Evolutionary conservation across 2,329 filamentous ascomycete species (phyloP).

Genomic region (Colletotrichum costaricense): DNA sequence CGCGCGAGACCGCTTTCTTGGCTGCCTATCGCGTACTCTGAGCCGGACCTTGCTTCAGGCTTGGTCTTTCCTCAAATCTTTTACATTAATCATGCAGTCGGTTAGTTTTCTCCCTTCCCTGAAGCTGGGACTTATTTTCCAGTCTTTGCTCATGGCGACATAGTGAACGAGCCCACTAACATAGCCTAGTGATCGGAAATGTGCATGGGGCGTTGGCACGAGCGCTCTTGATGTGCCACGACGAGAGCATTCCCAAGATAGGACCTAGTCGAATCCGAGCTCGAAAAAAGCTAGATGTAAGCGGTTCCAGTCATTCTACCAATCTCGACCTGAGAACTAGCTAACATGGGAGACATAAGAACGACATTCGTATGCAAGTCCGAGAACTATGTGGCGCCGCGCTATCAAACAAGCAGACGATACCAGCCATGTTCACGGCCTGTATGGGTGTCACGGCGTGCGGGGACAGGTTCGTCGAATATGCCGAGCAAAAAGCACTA

Average conservation of each 20-base stretch:
- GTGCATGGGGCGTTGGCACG: constrained; percentile 69
- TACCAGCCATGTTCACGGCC: constrained; percentile 67
- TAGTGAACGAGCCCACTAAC: background rate
- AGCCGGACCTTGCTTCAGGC: constrained; percentile 43
- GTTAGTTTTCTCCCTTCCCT: constrained; percentile 40
- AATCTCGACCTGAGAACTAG: background rate
- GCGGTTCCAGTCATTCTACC: constrained; percentile 27
- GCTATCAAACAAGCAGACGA: constrained; percentile 64
- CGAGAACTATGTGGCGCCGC: constrained; percentile 69
- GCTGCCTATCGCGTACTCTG: constrained; percentile 63
- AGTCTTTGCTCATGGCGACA: no score
- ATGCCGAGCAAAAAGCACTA: constrained; percentile 58
- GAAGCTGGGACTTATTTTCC: no score
- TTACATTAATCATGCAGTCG: constrained; percentile 66
- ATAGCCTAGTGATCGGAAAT: constrained; percentile 62
- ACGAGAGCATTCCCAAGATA: constrained; percentile 63
- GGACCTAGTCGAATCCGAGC: constrained; percentile 49
- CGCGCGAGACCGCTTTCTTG: constrained; percentile 59
- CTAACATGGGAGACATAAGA: constrained; percentile 41
- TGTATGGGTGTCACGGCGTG: constrained; percentile 63
- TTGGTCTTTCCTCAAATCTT: constrained; percentile 68
- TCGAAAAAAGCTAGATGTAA: constrained; percentile 51
- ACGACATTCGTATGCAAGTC: constrained; percentile 59
- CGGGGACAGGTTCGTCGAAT: constrained; percentile 60
- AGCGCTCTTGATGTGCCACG: constrained; percentile 66